Evolutionary conservation across 306 rosid species (phyloP).

Genomic region (Psophocarpus tetragonolobus): DNA sequence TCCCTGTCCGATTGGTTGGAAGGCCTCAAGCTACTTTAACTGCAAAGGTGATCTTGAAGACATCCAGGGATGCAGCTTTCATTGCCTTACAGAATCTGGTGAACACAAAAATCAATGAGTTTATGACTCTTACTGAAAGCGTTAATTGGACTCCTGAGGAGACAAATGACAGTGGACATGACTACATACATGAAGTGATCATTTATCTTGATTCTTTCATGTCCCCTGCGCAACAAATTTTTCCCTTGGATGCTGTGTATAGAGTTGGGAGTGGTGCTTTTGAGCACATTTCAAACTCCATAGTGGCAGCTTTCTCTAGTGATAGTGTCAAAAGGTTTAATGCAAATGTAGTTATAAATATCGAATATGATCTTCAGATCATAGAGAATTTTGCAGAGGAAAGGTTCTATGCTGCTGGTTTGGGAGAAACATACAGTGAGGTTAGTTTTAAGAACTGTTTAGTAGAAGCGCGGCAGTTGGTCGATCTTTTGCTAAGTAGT

Average conservation of each 20-base stretch:
- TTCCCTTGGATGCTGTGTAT: constrained; percentile 78
- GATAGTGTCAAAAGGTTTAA: constrained; percentile 84
- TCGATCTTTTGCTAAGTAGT: constrained; percentile 77
- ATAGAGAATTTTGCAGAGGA: constrained; percentile 88
- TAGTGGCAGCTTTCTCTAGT: constrained; percentile 68
- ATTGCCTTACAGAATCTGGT: constrained; percentile 63
- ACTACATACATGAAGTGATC: constrained; percentile 70
- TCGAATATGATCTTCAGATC: constrained; percentile 61
- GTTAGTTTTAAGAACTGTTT: constrained; percentile 69
- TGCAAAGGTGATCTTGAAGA: constrained; percentile 73
- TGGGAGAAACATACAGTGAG: constrained; percentile 67
- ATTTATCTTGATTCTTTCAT: constrained; percentile 75
- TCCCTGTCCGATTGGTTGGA: constrained; percentile 62
- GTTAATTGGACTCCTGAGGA: constrained; percentile 84
- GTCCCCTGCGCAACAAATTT: constrained; percentile 78
- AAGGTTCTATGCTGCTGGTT: constrained; percentile 66
- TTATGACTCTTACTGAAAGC: constrained; percentile 64
- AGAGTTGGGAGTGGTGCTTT: constrained; percentile 82
- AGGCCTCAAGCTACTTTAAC: constrained; percentile 73
- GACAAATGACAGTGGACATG: constrained; percentile 57
- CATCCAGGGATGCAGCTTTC: constrained; percentile 82
- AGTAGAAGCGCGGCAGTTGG: constrained; percentile 75
- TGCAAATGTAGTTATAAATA: constrained; percentile 59
- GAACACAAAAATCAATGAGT: constrained; percentile 62
- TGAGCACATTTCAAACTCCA: constrained; percentile 72